These are phyloP conservation scores for Boletus smithii DNA, from an alignment of 1,284 basidiomycete genomes.

Conservation along the genomic window DNA sequence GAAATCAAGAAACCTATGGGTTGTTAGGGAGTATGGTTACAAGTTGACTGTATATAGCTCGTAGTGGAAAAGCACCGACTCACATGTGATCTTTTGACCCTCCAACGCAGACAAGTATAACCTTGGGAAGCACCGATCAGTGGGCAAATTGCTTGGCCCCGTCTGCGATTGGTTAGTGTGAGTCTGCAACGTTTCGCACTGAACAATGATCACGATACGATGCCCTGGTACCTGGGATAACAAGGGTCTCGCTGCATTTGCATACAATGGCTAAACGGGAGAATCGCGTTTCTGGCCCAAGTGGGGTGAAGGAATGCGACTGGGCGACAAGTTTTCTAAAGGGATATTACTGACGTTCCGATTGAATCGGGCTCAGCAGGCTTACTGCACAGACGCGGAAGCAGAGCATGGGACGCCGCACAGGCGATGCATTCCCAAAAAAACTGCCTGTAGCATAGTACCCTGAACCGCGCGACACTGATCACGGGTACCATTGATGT, in stretches of 20 bases:
- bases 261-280: not conserved
- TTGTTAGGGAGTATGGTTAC: not conserved
- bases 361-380: not conserved
- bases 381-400: not conserved
- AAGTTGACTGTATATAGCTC: not conserved
- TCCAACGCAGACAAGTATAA: not conserved
- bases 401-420: not conserved
- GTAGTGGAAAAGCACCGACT: not conserved
- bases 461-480: no score
- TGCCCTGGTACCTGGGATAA: not conserved
- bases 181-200: conserved; percentile 6
- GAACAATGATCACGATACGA: no score
- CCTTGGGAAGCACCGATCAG: not conserved
- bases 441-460: not conserved
- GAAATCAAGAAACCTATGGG: not conserved
- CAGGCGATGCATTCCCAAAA: not conserved
- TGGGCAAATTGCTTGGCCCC: not conserved
- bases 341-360: not conserved
- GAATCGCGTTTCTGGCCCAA: not conserved
- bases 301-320: no score
- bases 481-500: no score
- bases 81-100: not conserved
- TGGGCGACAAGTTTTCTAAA: no score
- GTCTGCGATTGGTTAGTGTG: not conserved
- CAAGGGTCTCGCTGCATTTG: not conserved